phyloP scores from a whole-genome alignment of 129 eudicot species.

The Tagetes erecta region DNA sequence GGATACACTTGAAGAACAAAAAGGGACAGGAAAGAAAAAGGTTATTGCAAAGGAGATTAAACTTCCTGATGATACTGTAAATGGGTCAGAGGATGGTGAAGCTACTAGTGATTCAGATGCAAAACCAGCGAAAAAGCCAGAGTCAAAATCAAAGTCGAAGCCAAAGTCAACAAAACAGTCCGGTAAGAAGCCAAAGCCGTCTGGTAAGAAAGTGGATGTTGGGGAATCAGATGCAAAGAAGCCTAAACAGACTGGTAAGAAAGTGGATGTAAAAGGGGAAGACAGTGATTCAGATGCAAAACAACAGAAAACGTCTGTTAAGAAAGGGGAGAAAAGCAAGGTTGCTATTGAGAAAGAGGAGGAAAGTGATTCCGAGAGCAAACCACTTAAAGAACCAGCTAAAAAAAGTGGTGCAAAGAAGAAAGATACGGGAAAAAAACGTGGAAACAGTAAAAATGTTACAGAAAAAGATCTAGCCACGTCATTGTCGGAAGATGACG shows the following conservation, averaged over 20 bases:
- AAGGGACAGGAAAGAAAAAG: slow-evolving; percentile 40
- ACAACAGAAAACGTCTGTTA: slow-evolving; percentile 36
- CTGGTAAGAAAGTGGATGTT: slow-evolving; percentile 45
- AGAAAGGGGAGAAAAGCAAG: slow-evolving; percentile 41
- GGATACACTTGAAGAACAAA: slow-evolving; percentile 44
- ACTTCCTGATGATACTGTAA: slow-evolving; percentile 20
- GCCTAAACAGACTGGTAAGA: slow-evolving; percentile 41
- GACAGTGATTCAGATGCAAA: slow-evolving; percentile 50
- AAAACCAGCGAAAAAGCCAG: slow-evolving; percentile 36
- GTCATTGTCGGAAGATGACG: slow-evolving; percentile 45
- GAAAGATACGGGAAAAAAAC: slow-evolving; percentile 49
- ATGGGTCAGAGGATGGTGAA: slow-evolving; percentile 44
- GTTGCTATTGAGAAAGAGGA: slow-evolving; percentile 36
- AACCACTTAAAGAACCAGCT: slow-evolving; percentile 36
- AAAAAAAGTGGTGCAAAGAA: slow-evolving; percentile 40
- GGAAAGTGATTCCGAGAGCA: slow-evolving; percentile 44
- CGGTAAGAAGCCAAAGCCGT: slow-evolving; percentile 38
- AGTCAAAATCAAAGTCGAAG: slow-evolving; percentile 21
- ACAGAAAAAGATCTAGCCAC: slow-evolving; percentile 45
- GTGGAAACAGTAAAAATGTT: slow-evolving; percentile 50
- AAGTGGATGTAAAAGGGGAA: slow-evolving; percentile 34
- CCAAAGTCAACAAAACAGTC: slow-evolving; percentile 22
- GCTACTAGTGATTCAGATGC: slow-evolving; percentile 40
- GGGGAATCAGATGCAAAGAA: slow-evolving; percentile 43
- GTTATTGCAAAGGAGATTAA: slow-evolving; percentile 26